phyloP scores from a whole-genome alignment of 169 alveolate species.

The Eimeria sp. region DNA sequence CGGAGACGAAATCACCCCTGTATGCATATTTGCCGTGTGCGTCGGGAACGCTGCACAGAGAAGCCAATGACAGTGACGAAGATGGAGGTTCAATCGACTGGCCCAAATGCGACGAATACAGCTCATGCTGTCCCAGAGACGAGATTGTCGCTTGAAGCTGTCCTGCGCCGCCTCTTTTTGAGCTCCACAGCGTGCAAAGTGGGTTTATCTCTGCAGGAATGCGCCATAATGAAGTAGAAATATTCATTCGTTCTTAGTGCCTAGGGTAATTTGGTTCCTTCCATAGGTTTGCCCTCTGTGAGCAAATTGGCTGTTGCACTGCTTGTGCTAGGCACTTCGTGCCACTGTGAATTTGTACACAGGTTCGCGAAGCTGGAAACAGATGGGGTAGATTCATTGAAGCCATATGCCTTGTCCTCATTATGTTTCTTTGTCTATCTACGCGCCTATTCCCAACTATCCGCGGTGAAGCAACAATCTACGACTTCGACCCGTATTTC shows the following conservation, averaged over 20 bases:
- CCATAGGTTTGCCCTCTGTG: too few species aligned
- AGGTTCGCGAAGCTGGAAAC: constrained; percentile 55
- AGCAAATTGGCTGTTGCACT: background rate
- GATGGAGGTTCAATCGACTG: constrained; percentile 32
- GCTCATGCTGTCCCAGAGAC: background rate
- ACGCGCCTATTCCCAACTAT: constrained; percentile 98
- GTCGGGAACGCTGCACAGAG: background rate
- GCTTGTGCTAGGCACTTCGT: background rate
- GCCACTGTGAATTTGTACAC: background rate
- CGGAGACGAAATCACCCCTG: background rate
- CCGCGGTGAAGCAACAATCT: constrained; percentile 98
- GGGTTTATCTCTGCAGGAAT: background rate
- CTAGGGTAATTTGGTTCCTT: background rate
- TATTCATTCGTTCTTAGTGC: background rate
- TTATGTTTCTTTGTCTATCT: constrained; percentile 85
- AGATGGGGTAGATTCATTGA: constrained; percentile 79
- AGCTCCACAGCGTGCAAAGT: constrained; percentile 51
- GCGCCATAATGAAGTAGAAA: background rate
- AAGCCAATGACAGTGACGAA: background rate
- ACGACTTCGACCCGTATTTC: constrained; percentile 99
- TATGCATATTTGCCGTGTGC: background rate
- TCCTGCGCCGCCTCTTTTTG: constrained; percentile 43
- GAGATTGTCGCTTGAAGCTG: constrained; percentile 49
- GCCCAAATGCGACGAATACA: background rate
- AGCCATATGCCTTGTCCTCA: constrained; percentile 18